These are phyloP conservation scores for Meyerozyma elateridarum DNA, from an alignment of 1,139 yeast species.

Conservation along the genomic window DNA sequence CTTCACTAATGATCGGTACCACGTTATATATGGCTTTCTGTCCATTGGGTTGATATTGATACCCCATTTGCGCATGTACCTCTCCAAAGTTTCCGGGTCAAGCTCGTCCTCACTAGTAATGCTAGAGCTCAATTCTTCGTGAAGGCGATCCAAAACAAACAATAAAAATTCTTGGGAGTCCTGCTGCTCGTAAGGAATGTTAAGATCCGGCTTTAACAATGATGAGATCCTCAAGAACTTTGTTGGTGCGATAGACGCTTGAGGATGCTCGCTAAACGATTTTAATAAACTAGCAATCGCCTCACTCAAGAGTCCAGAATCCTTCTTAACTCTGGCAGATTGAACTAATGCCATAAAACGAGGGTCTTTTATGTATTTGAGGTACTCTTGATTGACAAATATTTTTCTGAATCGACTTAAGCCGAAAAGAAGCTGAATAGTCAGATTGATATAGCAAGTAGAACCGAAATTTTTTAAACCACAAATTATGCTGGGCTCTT, in stretches of 20 bases:
- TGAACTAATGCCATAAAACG: conserved; percentile 19
- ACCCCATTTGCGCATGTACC: conserved; percentile 29
- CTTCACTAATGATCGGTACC: conserved; percentile 50
- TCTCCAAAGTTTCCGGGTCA: conserved; percentile 18
- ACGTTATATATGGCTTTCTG: conserved; percentile 50
- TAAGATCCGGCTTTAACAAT: conserved; percentile 55
- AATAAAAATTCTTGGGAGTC: conserved; percentile 74
- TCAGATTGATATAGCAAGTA: conserved; percentile 70
- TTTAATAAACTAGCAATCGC: conserved; percentile 39
- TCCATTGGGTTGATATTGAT: conserved; percentile 28
- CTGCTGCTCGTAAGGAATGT: conserved; percentile 70
- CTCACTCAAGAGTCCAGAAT: conserved; percentile 40
- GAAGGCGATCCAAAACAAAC: conserved; percentile 61
- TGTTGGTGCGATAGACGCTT: conserved; percentile 60
- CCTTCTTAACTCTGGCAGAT: conserved; percentile 20
- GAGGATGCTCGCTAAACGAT: conserved; percentile 51
- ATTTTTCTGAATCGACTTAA: conserved; percentile 39
- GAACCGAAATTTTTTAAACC: conserved; percentile 68
- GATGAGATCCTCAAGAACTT: conserved; percentile 55
- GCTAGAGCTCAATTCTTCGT: conserved; percentile 53
- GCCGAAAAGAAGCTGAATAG: conserved; percentile 62
- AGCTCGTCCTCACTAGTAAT: conserved; percentile 14
- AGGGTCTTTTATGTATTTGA: conserved; percentile 34
- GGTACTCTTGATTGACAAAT: conserved; percentile 39
- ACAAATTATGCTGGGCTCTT: conserved; percentile 45